Conservation (phyloP, 257 asterid genomes). For the Fraxinus quadrangulata region DNA sequence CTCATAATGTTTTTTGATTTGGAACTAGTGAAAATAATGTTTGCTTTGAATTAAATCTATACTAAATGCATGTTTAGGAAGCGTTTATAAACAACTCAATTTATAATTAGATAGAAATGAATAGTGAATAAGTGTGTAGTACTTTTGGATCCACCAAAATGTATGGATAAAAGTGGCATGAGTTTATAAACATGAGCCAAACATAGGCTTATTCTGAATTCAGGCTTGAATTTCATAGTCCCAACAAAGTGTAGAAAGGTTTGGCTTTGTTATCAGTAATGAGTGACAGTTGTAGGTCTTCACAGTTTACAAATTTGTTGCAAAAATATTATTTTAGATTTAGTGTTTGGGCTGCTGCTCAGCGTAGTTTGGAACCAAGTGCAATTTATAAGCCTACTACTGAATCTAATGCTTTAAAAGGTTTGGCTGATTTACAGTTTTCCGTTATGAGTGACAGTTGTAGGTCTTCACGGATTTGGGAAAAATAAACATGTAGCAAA, state of each 20-base stretch:
- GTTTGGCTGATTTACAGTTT: not conserved
- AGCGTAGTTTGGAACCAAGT: not conserved
- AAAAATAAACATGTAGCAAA: not conserved
- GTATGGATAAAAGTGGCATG: too few species aligned
- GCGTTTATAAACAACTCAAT: too few species aligned
- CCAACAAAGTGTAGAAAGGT: conserved; percentile 3
- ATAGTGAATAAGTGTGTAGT: too few species aligned
- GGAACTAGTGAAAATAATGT: not conserved
- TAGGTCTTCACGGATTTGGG: not conserved
- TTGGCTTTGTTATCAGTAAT: conserved; percentile 13
- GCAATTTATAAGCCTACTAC: not conserved
- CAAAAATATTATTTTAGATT: conserved; percentile 9
- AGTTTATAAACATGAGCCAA: too few species aligned
- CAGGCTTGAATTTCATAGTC: conserved; percentile 4
- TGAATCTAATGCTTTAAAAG: not conserved
- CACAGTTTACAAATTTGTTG: conserved; percentile 2
- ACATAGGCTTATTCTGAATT: conserved; percentile 12
- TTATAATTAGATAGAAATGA: too few species aligned
- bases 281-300: conserved; percentile 2
- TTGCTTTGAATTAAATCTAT: not conserved
- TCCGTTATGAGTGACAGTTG: conserved; percentile 1
- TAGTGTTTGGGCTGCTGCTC: conserved; percentile 11
- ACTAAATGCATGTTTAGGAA: not conserved
- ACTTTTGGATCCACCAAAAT: too few species aligned
- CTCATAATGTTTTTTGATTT: not conserved